phyloP scores from a whole-genome alignment of 805 yeast genomes.

The Zygosaccharomyces rouxii region DNA sequence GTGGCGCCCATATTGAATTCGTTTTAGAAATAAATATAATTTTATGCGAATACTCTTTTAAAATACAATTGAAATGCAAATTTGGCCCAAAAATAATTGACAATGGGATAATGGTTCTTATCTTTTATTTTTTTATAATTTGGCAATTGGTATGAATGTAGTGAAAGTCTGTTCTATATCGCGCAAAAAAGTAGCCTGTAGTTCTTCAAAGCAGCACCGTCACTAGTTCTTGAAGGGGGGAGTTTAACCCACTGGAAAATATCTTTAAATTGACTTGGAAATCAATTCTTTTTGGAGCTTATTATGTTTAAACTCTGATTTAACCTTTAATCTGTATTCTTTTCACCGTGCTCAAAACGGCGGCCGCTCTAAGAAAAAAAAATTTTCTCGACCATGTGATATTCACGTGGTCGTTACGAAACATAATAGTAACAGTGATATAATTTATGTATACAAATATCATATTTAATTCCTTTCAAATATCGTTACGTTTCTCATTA shows the following conservation, averaged over 20 bases:
- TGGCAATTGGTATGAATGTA: background rate
- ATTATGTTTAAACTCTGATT: background rate
- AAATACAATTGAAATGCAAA: slow-evolving; percentile 1
- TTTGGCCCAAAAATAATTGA: background rate
- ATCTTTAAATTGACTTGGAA: background rate
- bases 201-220: slow-evolving; percentile 3
- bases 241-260: background rate
- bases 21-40: background rate
- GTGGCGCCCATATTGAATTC: slow-evolving; percentile 19
- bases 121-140: background rate
- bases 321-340: background rate
- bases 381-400: slow-evolving; percentile 3
- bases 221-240: slow-evolving; percentile 1
- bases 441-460: background rate
- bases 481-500: slow-evolving; percentile 2
- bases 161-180: background rate
- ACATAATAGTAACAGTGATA: background rate
- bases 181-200: background rate
- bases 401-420: background rate
- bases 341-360: background rate
- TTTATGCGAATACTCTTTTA: background rate
- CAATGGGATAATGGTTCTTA: background rate
- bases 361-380: slow-evolving; percentile 6
- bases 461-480: background rate
- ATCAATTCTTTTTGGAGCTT: background rate